Percentiles rank a stretch among this genome's conserved stretches.
These are phyloP conservation scores for Pisolithus marmoratus DNA, from an alignment of 768 basidiomycete species.

Conservation along the genomic window DNA sequence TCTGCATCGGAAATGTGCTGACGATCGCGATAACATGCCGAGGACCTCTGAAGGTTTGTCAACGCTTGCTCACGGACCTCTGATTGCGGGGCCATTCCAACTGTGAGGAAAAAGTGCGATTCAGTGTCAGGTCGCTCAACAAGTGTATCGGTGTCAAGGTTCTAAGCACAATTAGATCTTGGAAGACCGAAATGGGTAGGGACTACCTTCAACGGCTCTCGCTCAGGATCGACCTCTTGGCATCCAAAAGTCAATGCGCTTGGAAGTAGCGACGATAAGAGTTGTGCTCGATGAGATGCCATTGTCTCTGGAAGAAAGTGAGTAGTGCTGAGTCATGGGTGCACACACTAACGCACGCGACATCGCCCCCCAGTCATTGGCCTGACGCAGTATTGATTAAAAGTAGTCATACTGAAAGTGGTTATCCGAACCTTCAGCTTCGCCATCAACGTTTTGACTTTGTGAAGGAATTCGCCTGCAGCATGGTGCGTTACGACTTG, in stretches of 20 bases:
- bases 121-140: slow-evolving; percentile 30
- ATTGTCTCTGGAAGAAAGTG: slow-evolving; percentile 31
- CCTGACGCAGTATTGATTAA: slow-evolving; percentile 23
- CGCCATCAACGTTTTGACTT: slow-evolving; percentile 53
- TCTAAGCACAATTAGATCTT: slow-evolving; percentile 24
- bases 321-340: background rate
- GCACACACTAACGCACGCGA: slow-evolving; percentile 36
- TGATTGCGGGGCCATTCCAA: background rate
- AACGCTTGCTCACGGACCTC: background rate
- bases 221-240: slow-evolving; percentile 35
- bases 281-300: slow-evolving; percentile 35
- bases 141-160: slow-evolving; percentile 38
- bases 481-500: slow-evolving; percentile 39
- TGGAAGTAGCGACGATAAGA: slow-evolving; percentile 33
- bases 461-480: slow-evolving; percentile 45
- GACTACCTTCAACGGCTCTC: slow-evolving; percentile 41
- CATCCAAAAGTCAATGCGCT: slow-evolving; percentile 40
- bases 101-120: slow-evolving; percentile 25
- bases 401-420: background rate
- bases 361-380: slow-evolving; percentile 52
- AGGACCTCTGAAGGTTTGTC: slow-evolving; percentile 16
- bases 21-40: slow-evolving; percentile 23
- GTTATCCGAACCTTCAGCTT: slow-evolving; percentile 42
- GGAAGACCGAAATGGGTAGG: background rate
- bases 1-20: slow-evolving; percentile 25